Evolutionary conservation across 192 early-diverging fungal species (phyloP).

Genomic region (Umbelopsis sp.): DNA sequence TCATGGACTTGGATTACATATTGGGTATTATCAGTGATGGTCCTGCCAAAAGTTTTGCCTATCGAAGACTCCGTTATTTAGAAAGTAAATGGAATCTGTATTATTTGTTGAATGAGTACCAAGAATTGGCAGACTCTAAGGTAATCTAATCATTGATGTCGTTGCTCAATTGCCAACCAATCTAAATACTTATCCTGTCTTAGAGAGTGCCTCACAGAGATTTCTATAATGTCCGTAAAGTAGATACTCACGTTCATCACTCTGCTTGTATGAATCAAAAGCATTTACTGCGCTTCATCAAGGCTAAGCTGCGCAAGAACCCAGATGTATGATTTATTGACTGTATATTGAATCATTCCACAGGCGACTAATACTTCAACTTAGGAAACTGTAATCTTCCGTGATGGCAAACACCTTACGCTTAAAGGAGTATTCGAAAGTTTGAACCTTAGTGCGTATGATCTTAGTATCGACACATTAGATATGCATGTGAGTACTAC

Average conservation of each 20-base stretch:
- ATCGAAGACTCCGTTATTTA: slow-evolving; percentile 83
- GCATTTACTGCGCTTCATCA: slow-evolving; percentile 94
- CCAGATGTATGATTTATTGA: slow-evolving; percentile 57
- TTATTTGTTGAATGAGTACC: slow-evolving; percentile 88
- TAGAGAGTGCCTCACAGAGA: slow-evolving; percentile 89
- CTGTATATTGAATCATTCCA: background rate
- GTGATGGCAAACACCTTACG: slow-evolving; percentile 83
- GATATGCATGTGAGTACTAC: slow-evolving; percentile 80
- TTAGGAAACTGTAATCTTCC: slow-evolving; percentile 78
- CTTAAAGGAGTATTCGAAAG: slow-evolving; percentile 84
- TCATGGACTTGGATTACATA: slow-evolving; percentile 81
- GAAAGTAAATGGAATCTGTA: slow-evolving; percentile 96
- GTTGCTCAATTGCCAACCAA: background rate
- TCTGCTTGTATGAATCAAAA: slow-evolving; percentile 96
- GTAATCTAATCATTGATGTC: slow-evolving; percentile 25
- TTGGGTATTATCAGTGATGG: slow-evolving; percentile 77
- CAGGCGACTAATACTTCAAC: background rate
- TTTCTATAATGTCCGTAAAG: slow-evolving; percentile 97
- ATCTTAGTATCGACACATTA: slow-evolving; percentile 91
- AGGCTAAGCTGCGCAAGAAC: slow-evolving; percentile 80
- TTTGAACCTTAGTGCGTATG: slow-evolving; percentile 91
- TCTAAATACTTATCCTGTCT: background rate
- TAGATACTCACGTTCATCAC: slow-evolving; percentile 96
- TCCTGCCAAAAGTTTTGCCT: slow-evolving; percentile 92
- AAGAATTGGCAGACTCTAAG: slow-evolving; percentile 92